These are phyloP conservation scores for Apostasia shenzhenica DNA, from an alignment of 106 monocot species.

Conservation along the genomic window DNA sequence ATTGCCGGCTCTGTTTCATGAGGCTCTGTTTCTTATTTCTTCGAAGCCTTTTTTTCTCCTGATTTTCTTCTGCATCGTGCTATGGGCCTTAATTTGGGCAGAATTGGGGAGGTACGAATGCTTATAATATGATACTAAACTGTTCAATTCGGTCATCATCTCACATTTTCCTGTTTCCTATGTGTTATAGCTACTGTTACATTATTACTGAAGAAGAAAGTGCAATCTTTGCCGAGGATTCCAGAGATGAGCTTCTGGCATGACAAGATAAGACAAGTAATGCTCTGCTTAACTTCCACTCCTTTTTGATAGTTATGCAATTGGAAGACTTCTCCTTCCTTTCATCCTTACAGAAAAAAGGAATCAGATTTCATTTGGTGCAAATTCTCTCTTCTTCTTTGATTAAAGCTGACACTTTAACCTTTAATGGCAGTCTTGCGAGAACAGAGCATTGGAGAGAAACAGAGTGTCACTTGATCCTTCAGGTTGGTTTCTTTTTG, in stretches of 20 bases:
- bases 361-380: not conserved
- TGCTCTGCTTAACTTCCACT: not conserved
- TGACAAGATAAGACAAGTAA: not conserved
- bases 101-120: no score
- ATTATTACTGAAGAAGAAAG: no score
- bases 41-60: no score
- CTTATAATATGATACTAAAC: no score
- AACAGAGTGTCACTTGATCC: not conserved
- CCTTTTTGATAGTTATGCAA: no score
- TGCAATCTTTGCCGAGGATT: not conserved
- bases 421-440: not conserved
- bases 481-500: not conserved
- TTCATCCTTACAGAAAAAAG: not conserved
- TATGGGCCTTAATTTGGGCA: no score
- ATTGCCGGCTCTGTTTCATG: no score
- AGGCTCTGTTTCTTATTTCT: no score
- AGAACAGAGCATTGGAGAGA: not conserved
- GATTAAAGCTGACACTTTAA: not conserved
- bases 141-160: no score
- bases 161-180: not conserved
- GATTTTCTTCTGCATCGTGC: no score
- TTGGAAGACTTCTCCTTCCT: not conserved
- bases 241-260: not conserved
- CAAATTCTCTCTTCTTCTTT: not conserved
- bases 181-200: not conserved